phyloP scores from a whole-genome alignment of 2,329 filamentous ascomycete genomes.

The Cryphonectria parasitica region DNA sequence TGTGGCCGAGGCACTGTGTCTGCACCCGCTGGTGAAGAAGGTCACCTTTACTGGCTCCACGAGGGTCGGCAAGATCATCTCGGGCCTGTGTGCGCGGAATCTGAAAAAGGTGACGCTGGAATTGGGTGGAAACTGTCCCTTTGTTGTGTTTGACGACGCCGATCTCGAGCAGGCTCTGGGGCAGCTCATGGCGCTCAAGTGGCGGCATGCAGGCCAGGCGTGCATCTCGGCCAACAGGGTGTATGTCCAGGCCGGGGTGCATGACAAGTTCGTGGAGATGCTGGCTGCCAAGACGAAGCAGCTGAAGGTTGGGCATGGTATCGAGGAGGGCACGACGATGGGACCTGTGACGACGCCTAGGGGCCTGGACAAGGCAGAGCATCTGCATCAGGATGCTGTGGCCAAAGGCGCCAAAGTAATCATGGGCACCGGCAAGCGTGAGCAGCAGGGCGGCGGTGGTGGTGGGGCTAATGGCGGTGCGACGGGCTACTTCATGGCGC shows the following conservation, averaged over 20 bases:
- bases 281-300: conserved; percentile 39
- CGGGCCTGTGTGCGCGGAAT: conserved; percentile 63
- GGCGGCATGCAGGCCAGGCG: conserved; percentile 63
- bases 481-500: conserved; percentile 71
- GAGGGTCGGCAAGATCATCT: conserved; percentile 68
- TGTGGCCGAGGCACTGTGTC: conserved; percentile 51
- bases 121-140: conserved; percentile 71
- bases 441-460: background rate
- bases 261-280: conserved; percentile 61
- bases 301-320: conserved; percentile 33
- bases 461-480: conserved; percentile 53
- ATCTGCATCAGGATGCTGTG: conserved; percentile 30
- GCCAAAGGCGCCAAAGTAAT: conserved; percentile 33
- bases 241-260: conserved; percentile 66
- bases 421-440: conserved; percentile 53
- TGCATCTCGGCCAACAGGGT: conserved; percentile 69
- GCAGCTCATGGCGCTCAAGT: conserved; percentile 43
- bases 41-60: conserved; percentile 80
- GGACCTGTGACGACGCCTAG: conserved; percentile 42
- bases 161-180: conserved; percentile 64
- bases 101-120: conserved; percentile 74
- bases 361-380: conserved; percentile 41
- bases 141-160: conserved; percentile 70
- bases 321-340: conserved; percentile 38
- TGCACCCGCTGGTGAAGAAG: conserved; percentile 57